Conservation (phyloP, 371 early-diverging fungal genomes). For the Mucor irregularis region DNA sequence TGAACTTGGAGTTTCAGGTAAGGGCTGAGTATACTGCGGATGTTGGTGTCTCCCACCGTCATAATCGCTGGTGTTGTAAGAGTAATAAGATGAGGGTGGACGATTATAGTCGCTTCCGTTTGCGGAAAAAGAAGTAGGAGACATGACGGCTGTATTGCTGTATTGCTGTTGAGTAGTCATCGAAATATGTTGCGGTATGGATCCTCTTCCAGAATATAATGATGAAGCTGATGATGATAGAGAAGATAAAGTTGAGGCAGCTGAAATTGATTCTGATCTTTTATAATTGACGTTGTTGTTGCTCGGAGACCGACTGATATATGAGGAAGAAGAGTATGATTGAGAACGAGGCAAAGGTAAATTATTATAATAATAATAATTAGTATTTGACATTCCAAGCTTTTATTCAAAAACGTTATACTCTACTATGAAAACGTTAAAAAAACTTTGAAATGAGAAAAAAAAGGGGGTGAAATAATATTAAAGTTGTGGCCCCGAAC, state of each 20-base stretch:
- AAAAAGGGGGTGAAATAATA: too few species aligned
- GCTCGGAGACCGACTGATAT: too few species aligned
- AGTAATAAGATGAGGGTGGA: background rate
- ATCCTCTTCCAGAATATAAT: background rate
- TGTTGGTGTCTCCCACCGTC: background rate
- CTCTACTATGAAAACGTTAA: too few species aligned
- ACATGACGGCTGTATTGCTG: background rate
- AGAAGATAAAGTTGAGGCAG: background rate
- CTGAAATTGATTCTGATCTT: slow-evolving; percentile 1
- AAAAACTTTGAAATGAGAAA: too few species aligned
- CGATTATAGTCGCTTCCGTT: background rate
- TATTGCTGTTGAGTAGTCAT: background rate
- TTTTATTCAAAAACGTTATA: too few species aligned
- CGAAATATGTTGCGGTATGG: background rate
- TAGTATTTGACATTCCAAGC: too few species aligned
- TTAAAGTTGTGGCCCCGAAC: too few species aligned
- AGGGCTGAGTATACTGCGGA: too few species aligned
- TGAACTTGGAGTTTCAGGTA: background rate
- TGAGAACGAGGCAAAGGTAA: too few species aligned
- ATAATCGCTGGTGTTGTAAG: background rate
- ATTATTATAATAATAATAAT: too few species aligned
- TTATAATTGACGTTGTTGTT: background rate
- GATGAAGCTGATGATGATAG: background rate
- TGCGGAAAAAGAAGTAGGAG: too few species aligned
- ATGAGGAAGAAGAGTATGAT: too few species aligned